These are phyloP conservation scores for Scheffersomyces segobiensis DNA, from an alignment of 1,139 yeast species.

Conservation along the genomic window DNA sequence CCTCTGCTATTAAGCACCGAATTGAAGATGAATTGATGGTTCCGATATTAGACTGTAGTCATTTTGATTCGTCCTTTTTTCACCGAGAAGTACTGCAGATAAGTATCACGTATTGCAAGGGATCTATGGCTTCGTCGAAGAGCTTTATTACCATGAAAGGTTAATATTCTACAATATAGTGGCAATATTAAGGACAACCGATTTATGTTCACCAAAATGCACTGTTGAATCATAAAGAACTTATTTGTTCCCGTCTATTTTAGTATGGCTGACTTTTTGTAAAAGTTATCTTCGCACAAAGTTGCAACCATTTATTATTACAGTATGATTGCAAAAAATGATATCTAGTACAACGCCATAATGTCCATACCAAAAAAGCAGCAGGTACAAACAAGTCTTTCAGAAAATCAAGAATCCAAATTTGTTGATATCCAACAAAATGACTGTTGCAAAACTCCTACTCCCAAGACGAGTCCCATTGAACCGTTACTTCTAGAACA, in stretches of 20 bases:
- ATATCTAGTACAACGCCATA: not conserved
- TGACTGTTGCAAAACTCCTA: not conserved
- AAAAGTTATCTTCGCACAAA: not conserved
- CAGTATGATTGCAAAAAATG: not conserved
- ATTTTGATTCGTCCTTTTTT: conserved; percentile 1
- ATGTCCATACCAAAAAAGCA: not conserved
- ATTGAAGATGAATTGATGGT: not conserved
- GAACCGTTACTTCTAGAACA: not conserved
- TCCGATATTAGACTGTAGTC: not conserved
- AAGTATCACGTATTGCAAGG: not conserved
- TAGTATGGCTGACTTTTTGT: not conserved
- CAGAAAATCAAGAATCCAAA: not conserved
- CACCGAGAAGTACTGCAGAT: not conserved
- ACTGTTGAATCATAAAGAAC: not conserved
- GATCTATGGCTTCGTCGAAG: not conserved
- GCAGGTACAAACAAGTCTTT: not conserved
- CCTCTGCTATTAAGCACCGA: not conserved
- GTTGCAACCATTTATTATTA: not conserved
- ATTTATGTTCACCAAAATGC: not conserved
- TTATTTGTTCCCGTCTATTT: not conserved
- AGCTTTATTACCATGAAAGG: not conserved
- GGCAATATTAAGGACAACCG: not conserved
- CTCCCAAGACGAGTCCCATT: not conserved
- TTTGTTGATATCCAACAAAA: not conserved
- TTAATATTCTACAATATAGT: not conserved